Evolutionary conservation across 164 flowering plant genomes (phyloP), one percentile per base, ranked within the genome.

Genomic region (Aristolochia fimbriata): DNA sequence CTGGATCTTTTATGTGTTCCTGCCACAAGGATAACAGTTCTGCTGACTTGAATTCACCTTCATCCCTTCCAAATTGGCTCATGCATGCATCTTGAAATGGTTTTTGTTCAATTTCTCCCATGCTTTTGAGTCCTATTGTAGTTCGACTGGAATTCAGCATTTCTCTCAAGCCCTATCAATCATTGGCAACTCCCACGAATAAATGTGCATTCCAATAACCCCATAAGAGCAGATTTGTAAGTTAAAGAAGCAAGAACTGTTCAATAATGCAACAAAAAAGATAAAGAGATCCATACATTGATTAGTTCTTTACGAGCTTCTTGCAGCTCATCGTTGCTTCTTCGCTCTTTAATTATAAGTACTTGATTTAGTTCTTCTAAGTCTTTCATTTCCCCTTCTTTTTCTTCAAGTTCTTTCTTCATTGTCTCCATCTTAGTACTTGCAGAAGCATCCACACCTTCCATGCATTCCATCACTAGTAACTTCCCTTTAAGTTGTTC

Each of bases 11-110:
- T 11, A 87, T 78, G 68, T 73, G 74, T 5, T 52, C 87, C 57
- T 77, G 88, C 97, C 97, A 90, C 65, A 82, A 57, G 12, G 88
- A 82, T 72, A 84, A 82, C 16, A 87, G 60, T 61, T 79, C 83
- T 2, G 71, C 52, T 23, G 90, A 79, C 65, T 65, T 79, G 8
- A 76, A 78, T 4, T 76, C 82, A 55, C 84, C 87, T 60, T 76
- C 84, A 19, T 77, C 80, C 41, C 62, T 75, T 45, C 51, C 59
- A 68, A 80, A 85, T 56, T 67, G 85, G 59, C 62, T 66, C 74
- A 79, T 82, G 81, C 80, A 66, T 22, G 81, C 88, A 46, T 73
- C 74, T 23, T 54, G 70, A 66, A 87, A 90, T 30, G 91, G 84
- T 65, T 73, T 77, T 49, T 37, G 62, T 16, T 83, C 82, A 24